phyloP scores from a whole-genome alignment of 352 stramenopile genomes.

The Phytophthora parvispora region DNA sequence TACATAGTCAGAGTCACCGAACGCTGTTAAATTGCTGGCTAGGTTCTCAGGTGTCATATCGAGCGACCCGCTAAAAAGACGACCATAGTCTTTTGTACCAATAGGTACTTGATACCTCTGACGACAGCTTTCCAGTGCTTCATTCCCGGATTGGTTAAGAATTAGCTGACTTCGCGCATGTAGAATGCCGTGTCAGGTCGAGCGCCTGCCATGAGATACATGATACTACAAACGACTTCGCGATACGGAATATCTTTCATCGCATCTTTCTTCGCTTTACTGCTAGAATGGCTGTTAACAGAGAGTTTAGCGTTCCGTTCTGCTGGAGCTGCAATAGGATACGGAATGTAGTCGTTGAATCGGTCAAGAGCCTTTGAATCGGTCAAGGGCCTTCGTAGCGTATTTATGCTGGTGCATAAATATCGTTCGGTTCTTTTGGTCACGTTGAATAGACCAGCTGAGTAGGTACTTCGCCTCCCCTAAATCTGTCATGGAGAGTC shows the following conservation, averaged over 20 bases:
- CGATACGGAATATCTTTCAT: constrained; percentile 27
- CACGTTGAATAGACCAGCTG: constrained; percentile 15
- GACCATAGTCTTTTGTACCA: constrained; percentile 15
- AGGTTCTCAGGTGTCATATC: constrained; percentile 1
- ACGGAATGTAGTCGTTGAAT: constrained; percentile 14
- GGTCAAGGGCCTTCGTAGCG: constrained; percentile 31
- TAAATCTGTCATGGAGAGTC: constrained; percentile 25
- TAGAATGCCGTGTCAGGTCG: constrained; percentile 22
- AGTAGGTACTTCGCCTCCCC: constrained; percentile 25
- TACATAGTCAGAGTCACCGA: constrained; percentile 13
- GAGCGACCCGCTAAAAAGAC: constrained; percentile 5
- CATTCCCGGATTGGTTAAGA: constrained; percentile 25
- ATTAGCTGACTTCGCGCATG: constrained; percentile 26
- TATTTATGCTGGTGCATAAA: constrained; percentile 27
- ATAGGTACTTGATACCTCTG: constrained; percentile 20
- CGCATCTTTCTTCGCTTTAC: constrained; percentile 7
- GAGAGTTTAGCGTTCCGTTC: constrained; percentile 20
- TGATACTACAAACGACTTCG: constrained; percentile 23
- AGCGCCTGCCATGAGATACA: constrained; percentile 31
- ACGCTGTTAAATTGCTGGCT: constrained; percentile 4
- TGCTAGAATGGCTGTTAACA: constrained; percentile 2
- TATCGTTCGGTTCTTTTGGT: constrained; percentile 25
- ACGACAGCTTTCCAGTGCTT: constrained; percentile 25
- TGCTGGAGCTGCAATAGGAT: constrained; percentile 12
- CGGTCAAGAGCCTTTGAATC: constrained; percentile 27